A percentile compares a stretch with the other conserved stretches of the same genome.
Evolutionary conservation across 306 rosid genomes (phyloP).

Genomic region (Prunus armeniaca): DNA sequence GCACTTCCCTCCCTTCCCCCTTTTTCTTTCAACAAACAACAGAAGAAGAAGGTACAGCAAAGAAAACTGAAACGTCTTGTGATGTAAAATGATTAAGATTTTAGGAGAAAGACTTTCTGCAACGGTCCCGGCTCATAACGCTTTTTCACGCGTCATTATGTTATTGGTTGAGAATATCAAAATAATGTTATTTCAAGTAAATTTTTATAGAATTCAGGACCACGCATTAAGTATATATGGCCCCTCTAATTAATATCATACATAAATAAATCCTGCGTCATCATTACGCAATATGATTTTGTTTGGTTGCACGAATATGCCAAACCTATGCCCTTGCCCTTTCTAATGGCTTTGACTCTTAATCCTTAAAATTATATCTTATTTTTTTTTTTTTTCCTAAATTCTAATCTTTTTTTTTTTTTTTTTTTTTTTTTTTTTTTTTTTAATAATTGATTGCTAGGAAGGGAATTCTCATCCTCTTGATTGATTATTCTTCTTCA

Average conservation of each 20-base stretch:
- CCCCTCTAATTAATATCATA: background rate
- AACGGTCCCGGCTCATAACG: rapidly evolving
- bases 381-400: background rate
- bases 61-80: conserved; percentile 24
- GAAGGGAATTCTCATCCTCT: too few relatives aligned
- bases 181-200: too few relatives aligned
- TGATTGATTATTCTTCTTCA: too few relatives aligned
- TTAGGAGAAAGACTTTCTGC: too few relatives aligned
- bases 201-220: too few relatives aligned
- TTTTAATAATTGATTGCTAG: too few relatives aligned
- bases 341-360: conserved; percentile 42
- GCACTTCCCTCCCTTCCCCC: background rate
- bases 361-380: conserved; percentile 21
- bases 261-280: background rate
- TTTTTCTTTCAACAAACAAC: background rate
- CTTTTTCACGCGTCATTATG: too few relatives aligned
- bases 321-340: conserved; percentile 20
- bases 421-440: too few relatives aligned
- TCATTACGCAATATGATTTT: background rate
- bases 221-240: background rate
- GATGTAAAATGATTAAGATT: background rate
- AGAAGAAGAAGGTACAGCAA: too few relatives aligned
- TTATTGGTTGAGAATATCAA: rapidly evolving
- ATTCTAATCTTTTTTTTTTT: too few relatives aligned
- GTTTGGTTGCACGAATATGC: too few relatives aligned